Conservation (phyloP, 2,329 filamentous ascomycete species). For the Colletotrichum kahawae region DNA sequence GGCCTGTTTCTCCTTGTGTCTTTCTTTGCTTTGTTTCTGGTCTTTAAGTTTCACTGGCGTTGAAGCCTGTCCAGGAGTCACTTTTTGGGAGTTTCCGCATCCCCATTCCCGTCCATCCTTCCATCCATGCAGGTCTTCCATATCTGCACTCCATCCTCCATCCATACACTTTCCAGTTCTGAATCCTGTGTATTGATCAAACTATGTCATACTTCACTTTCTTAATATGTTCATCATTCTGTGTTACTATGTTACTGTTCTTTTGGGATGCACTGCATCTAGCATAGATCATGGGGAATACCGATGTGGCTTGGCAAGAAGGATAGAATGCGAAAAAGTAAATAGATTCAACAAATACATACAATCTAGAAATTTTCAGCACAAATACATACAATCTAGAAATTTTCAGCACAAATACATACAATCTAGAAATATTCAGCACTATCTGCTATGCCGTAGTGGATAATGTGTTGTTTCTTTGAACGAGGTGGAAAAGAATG, state of each 20-base stretch:
- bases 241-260: not conserved
- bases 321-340: not conserved
- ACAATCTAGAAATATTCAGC: not conserved
- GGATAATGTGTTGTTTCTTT: not conserved
- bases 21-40: not conserved
- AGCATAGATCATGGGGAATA: not conserved
- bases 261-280: not conserved
- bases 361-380: not conserved
- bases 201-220: not conserved
- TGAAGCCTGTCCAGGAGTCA: not conserved
- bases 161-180: not conserved
- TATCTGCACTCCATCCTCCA: not conserved
- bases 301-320: rapidly evolving
- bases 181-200: not conserved
- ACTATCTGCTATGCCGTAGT: not conserved
- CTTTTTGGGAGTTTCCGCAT: not conserved
- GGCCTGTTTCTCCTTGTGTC: not conserved
- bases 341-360: not conserved
- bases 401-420: not conserved
- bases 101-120: not conserved
- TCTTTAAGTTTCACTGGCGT: not conserved
- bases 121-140: not conserved
- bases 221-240: not conserved
- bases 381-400: not conserved
- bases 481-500: not conserved